A percentile compares a stretch with the other conserved stretches of the same genome.
Evolutionary conservation across 2,329 filamentous ascomycete genomes (phyloP).

Genomic region (Claviceps sp.): DNA sequence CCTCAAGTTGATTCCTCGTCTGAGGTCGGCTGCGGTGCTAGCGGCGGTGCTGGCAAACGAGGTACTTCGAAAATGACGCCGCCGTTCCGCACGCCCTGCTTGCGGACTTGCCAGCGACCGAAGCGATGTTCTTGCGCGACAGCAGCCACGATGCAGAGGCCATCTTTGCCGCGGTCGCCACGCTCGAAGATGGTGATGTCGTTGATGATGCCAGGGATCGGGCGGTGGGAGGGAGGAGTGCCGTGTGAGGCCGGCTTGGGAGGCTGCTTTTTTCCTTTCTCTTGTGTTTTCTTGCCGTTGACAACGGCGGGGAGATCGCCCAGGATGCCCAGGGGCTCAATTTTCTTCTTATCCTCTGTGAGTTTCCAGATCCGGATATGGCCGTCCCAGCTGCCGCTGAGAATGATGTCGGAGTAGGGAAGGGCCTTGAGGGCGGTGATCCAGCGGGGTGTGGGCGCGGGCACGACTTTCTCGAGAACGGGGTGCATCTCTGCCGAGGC

Average conservation of each 20-base stretch:
- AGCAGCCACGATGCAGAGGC: constrained; percentile 73
- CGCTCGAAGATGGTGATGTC: constrained; percentile 78
- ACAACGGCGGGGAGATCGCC: constrained; percentile 24
- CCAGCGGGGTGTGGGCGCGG: constrained; percentile 61
- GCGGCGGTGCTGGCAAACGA: constrained; percentile 18
- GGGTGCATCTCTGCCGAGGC: constrained; percentile 61
- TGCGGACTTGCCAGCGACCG: constrained; percentile 61
- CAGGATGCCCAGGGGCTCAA: constrained; percentile 60
- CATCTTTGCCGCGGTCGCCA: constrained; percentile 61
- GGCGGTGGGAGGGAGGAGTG: constrained; percentile 5
- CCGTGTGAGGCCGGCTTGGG: neutral
- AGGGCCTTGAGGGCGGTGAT: constrained; percentile 81
- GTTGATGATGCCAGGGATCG: constrained; percentile 68
- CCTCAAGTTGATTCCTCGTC: constrained; percentile 11
- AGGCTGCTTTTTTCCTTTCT: constrained; percentile 9
- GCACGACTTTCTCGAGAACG: constrained; percentile 38
- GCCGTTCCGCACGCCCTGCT: constrained; percentile 57
- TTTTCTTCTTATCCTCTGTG: constrained; percentile 64
- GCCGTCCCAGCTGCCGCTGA: constrained; percentile 88
- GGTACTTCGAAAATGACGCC: constrained; percentile 81
- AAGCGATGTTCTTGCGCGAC: constrained; percentile 77
- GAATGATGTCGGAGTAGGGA: constrained; percentile 78
- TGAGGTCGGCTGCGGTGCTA: neutral
- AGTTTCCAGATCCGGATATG: constrained; percentile 75
- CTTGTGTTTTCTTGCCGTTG: constrained; percentile 11